Base-by-base conservation (phyloP, 2,329 filamentous ascomycete species). In the Macroventuria anomochaeta region DNA sequence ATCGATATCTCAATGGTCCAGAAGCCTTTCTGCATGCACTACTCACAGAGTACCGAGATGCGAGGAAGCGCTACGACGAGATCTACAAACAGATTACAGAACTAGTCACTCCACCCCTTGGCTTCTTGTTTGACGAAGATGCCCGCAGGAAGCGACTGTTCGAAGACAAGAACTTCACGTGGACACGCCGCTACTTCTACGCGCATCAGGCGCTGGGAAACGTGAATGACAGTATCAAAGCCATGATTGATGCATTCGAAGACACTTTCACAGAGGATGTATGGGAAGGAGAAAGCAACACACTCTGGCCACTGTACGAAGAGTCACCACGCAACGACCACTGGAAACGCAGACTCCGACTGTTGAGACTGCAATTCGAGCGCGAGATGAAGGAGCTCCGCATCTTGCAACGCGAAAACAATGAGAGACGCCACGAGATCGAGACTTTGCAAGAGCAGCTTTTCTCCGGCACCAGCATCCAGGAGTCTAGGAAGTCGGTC, bases 131-230 rank as follows among this genome's bases (percentile, higher is more conserved):
- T 61, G 77, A 85, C 55, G 75, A 76, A 32, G 75, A 78, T 17
- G 70, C 85, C 5, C 77, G 85, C 11, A 83, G 85, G 69, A 80
- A 81, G 58, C 77, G 86, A 0, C 76, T 87, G 1, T 87, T 87
- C 59, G 84, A 87, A 66, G 84, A 87, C 63, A 77, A 79, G 46
- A 72, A 83, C 48, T 86, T 85, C 62, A 86, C 84, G 1, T 86
- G 84, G 72, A 85, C 83, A 13, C 77, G 83, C 0, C 79, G 84
- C 13, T 86, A 87, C 62, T 87, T 86, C 64, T 87, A 84, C 80
- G 83, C 83, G 0, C 85, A 81, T 62, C 84, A 86, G 69, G 84
- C 83, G 2, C 78, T 86, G 3, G 83, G 82, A 29, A 81, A 83
- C 28, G 81, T 86, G 61, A 86, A 85, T 61, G 81, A 83, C 41